phyloP scores from a whole-genome alignment of 2,329 filamentous ascomycete genomes.

The Tricladium varicosporioides region DNA sequence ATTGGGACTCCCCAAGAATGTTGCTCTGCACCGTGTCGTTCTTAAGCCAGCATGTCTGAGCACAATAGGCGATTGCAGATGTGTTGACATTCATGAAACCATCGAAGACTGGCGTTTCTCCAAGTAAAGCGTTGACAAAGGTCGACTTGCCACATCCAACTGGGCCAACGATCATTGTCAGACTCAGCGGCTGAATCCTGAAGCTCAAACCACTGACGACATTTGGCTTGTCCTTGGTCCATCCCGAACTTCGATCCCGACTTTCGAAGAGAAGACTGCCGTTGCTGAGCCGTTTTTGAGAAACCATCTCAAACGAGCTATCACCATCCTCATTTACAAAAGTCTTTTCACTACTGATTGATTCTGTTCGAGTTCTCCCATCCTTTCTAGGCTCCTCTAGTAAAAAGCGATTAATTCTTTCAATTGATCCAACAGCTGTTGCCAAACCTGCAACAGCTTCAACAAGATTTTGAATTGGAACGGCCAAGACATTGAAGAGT shows the following conservation, averaged over 20 bases:
- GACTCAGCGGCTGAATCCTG: slow-evolving; percentile 7
- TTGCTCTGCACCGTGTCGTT: slow-evolving; percentile 41
- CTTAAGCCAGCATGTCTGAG: slow-evolving; percentile 44
- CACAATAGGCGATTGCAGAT: slow-evolving; percentile 39
- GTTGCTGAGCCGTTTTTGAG: background rate
- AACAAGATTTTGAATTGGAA: background rate
- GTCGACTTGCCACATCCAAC: slow-evolving; percentile 34
- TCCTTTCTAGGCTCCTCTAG: slow-evolving; percentile 21
- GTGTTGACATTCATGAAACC: slow-evolving; percentile 16
- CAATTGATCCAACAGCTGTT: background rate
- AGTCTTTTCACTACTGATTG: slow-evolving; percentile 5
- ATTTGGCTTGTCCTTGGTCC: slow-evolving; percentile 7
- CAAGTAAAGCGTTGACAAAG: slow-evolving; percentile 30
- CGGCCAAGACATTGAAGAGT: background rate
- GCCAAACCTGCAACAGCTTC: background rate
- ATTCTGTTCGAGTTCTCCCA: slow-evolving; percentile 31
- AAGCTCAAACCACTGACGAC: slow-evolving; percentile 18
- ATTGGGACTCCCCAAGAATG: slow-evolving; percentile 35
- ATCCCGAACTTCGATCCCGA: slow-evolving; percentile 21
- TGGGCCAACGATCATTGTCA: slow-evolving; percentile 32
- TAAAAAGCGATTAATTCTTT: slow-evolving; percentile 1
- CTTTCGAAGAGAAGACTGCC: slow-evolving; percentile 9
- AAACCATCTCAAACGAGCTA: slow-evolving; percentile 7
- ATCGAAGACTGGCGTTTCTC: slow-evolving; percentile 16
- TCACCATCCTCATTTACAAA: background rate